Base-by-base conservation (phyloP, 2,329 filamentous ascomycete species). In the Claviceps purpurea region DNA sequence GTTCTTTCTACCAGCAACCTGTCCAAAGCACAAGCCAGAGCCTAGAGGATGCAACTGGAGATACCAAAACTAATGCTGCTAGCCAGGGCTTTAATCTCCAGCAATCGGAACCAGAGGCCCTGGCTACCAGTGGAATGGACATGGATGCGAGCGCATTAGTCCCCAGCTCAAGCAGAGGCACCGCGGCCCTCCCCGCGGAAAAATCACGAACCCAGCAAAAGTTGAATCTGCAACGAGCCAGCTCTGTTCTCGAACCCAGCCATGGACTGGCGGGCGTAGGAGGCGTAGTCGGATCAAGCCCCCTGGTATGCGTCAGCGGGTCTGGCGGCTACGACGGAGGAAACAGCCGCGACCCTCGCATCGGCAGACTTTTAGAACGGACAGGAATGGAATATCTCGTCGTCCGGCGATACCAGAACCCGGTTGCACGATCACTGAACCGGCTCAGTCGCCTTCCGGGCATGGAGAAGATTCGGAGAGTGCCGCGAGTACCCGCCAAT, bases 381-480 rank as follows among this genome's bases (percentile, higher is more conserved):
- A 85, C 84, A 1, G 81, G 81, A 16, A 78, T 85, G 66, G 84
- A 88, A 61, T 88, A 87, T 63, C 73, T 82, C n/a, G 84, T 87
- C 8, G 82, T 89, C 38, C 76, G 84, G 51, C 74, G 85, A 45
- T 84, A 84, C 61, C 82, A 86, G 60, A 85, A 87, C 58, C 83
- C 85, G 0, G 73, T 88, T 18, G 79, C 77, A 4, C 76, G 83
- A 46, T 83, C 82, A 0, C 67, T 88, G 18, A 66, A 66, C 42
- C 67, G 70, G 3, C 61, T 73, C 5, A 61, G 61, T 38, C 61
- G 73, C 34, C 71, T 81, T 1, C 75, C 78, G 0, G 76, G 75
- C 7, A 64, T 70, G 34, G 71, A 79, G 50, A 77, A 73, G 61
- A 71, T 68, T 37, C 69, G 70, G 55, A 70, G 70, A 40, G 80